Evolutionary conservation across 1,284 basidiomycete species (phyloP), one percentile per base, ranked within the genome.

Genomic region (Pholiota adiposa): DNA sequence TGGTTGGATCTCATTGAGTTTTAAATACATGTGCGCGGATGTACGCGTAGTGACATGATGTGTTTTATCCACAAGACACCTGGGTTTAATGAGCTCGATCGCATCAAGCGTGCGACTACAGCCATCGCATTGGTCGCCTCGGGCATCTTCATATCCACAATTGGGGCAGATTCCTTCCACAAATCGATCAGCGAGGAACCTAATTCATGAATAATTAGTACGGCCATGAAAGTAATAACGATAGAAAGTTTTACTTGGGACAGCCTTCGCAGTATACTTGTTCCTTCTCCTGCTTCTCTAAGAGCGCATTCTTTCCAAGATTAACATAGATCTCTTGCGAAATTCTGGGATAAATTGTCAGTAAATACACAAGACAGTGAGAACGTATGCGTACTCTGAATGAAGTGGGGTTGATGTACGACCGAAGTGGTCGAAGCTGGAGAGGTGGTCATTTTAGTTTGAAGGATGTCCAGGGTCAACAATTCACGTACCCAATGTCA

Each of bases 121-220:
- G 61, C 89, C 84, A 75, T 99, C 97, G 76, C 97, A 99, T 81
- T 99, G 97, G 75, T 99, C 97, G 9, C 97, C 97, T 49, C 97
- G 92, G 38, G 97, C 97, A 67, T 98, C 97, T 63, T 94, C 89
- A 64, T 89, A 94, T 56, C 84, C 84, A 73, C 96, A 98, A 74
- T 96, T 84, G 1, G 96, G 96, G 73, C 96, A 98, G 50, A 85
- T 93, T 12, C 96, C 96, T 75, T 97, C 96, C 0, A 98, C 95
- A 75, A 93, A 98, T 57, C 96, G 91, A 77, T 98, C 96, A 16
- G 96, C 96, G 40, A 98, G 78, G 79, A 97, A 98, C 67, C 93
- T 94, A 41, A 2, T 27, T 16, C 11, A 21, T 43, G 31, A 33
- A 12, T n/a, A 12, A 25, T 51, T 59, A 34, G 62, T 43, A 49